phyloP scores from a whole-genome alignment of 1,284 basidiomycete species.

The Microbotryomycetes sp. region DNA sequence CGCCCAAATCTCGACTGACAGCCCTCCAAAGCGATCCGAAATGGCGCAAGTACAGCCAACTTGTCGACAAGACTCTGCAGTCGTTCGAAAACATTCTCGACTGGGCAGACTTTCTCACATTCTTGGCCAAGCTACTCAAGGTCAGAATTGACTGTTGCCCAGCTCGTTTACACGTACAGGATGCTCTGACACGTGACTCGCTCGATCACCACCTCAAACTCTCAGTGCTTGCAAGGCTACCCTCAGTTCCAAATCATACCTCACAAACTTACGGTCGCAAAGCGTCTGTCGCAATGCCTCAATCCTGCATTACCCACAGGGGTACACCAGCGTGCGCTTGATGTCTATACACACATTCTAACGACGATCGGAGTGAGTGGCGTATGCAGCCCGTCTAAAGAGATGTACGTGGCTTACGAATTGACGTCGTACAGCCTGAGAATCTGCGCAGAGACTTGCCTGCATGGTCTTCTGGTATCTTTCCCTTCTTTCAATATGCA shows the following conservation, averaged over 20 bases:
- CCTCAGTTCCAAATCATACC: conserved; percentile 93
- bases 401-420: not conserved
- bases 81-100: conserved; percentile 95
- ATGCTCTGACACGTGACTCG: not conserved
- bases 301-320: conserved; percentile 95
- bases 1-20: no score
- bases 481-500: conserved; percentile 98
- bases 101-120: conserved; percentile 99
- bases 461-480: conserved; percentile 91
- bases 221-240: conserved; percentile 80
- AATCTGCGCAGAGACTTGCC: conserved; percentile 80
- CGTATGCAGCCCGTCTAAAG: not conserved
- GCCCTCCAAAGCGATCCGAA: conserved; percentile 61
- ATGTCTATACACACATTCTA: conserved; percentile 90
- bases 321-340: conserved; percentile 90
- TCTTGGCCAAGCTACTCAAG: conserved; percentile 90
- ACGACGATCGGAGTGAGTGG: conserved; percentile 73
- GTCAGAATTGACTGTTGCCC: conserved; percentile 54
- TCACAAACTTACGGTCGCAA: conserved; percentile 86
- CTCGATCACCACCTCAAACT: not conserved
- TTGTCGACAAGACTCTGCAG: conserved; percentile 85
- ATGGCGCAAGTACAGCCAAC: conserved; percentile 86
- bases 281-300: conserved; percentile 90
- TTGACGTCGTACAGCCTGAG: conserved; percentile 56
- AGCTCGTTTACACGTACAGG: not conserved